phyloP scores from a whole-genome alignment of 208 protist genomes.

The Trypanosoma congolense region DNA sequence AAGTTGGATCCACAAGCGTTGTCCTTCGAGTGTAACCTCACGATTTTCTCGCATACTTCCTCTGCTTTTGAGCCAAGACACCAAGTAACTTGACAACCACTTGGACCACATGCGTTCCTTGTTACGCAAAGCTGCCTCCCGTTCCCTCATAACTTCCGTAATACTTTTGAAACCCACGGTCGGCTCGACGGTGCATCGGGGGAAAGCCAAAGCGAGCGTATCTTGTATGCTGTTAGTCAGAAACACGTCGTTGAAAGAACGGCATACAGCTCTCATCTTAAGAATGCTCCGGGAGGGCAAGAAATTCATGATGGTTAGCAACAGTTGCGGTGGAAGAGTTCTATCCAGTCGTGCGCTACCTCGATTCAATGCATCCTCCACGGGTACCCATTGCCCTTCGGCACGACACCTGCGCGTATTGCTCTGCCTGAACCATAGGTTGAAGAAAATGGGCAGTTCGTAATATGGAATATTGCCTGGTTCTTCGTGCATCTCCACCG shows the following conservation, averaged over 20 bases:
- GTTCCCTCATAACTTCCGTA: conserved; percentile 3
- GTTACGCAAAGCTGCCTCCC: not conserved
- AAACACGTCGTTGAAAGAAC: conserved; percentile 19
- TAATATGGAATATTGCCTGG: not conserved
- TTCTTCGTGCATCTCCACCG: not conserved
- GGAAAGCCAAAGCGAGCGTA: not conserved
- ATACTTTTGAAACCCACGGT: conserved; percentile 4
- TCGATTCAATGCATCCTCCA: not conserved
- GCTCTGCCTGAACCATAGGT: not conserved
- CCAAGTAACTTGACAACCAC: conserved; percentile 7
- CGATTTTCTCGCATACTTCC: not conserved
- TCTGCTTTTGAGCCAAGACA: not conserved
- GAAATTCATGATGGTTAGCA: conserved; percentile 13
- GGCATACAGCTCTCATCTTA: conserved; percentile 10
- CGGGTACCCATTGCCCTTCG: not conserved
- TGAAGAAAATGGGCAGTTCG: not conserved
- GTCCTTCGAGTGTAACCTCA: conserved; percentile 1
- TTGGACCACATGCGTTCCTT: conserved; percentile 6
- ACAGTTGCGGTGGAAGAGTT: conserved; percentile 1
- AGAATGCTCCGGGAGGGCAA: conserved; percentile 3
- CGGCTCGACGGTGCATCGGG: not conserved
- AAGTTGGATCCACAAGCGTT: conserved; percentile 5
- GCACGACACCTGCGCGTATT: too few relatives aligned
- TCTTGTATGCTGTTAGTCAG: conserved; percentile 4
- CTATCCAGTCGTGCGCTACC: not conserved